Percentiles rank a stretch among this genome's conserved stretches.
Evolutionary conservation across 2,329 filamentous ascomycete species (phyloP).

Genomic region (Coniella vitis): DNA sequence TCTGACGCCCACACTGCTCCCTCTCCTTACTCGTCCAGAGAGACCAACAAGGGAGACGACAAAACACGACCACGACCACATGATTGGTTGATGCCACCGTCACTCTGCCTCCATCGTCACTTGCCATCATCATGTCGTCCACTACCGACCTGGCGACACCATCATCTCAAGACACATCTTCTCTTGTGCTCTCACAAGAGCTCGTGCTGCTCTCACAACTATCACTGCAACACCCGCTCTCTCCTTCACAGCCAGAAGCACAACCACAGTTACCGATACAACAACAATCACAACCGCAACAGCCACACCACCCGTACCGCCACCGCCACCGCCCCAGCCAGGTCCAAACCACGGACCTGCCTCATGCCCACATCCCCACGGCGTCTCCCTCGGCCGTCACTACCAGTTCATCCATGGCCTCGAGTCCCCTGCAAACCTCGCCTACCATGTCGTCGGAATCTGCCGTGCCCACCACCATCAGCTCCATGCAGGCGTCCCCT

Average conservation of each 20-base stretch:
- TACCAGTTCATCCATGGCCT: slow-evolving; percentile 47
- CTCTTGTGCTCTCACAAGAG: slow-evolving; percentile 26
- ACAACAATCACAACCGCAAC: slow-evolving; percentile 30
- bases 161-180: slow-evolving; percentile 22
- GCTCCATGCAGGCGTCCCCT: slow-evolving; percentile 61
- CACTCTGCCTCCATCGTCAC: no score
- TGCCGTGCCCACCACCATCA: slow-evolving; percentile 47
- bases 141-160: slow-evolving; percentile 16
- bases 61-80: background rate
- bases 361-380: slow-evolving; percentile 31
- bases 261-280: slow-evolving; percentile 42
- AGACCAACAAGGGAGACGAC: slow-evolving; percentile 10
- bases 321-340: slow-evolving; percentile 29
- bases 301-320: background rate
- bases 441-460: slow-evolving; percentile 51
- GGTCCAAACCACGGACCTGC: slow-evolving; percentile 39
- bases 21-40: slow-evolving; percentile 14
- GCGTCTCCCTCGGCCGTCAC: slow-evolving; percentile 46
- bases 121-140: slow-evolving; percentile 19
- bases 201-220: slow-evolving; percentile 37
- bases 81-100: no score
- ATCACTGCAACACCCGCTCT: no score
- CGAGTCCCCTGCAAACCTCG: slow-evolving; percentile 48
- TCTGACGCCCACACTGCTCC: slow-evolving; percentile 15
- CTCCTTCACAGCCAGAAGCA: slow-evolving; percentile 32